These are phyloP conservation scores for Solanum lignicaule DNA, from an alignment of 257 asterid genomes.

Conservation along the genomic window DNA sequence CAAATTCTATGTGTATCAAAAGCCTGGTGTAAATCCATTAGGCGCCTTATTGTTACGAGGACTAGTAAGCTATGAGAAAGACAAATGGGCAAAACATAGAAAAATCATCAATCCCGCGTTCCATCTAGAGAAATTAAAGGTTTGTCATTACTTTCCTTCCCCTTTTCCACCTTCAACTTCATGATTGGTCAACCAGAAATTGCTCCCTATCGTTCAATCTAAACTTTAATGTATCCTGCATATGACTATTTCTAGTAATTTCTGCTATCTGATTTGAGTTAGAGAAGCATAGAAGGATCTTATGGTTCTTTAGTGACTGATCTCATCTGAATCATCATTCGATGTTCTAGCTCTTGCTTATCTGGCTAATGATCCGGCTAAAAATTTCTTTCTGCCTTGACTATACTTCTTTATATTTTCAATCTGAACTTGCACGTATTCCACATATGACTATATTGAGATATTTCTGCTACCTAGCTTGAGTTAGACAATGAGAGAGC, in stretches of 20 bases:
- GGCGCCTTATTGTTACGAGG: conserved; percentile 26
- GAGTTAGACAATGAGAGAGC: not conserved
- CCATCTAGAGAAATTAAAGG: not conserved
- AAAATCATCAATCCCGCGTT: conserved; percentile 21
- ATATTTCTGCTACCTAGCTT: no score
- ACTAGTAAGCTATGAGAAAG: conserved; percentile 17
- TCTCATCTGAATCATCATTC: not conserved
- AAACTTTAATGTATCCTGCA: not conserved
- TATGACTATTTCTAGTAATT: not conserved
- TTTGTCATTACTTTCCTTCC: not conserved
- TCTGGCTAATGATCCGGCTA: not conserved
- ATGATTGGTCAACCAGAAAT: not conserved
- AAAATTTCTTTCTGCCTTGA: not conserved
- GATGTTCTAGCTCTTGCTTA: not conserved
- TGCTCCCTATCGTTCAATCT: not conserved
- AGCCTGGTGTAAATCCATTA: conserved; percentile 28
- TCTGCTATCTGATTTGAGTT: not conserved
- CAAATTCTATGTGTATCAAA: conserved; percentile 18
- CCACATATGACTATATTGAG: no score
- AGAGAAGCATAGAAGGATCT: no score
- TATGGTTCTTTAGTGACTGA: not conserved
- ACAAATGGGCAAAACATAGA: conserved; percentile 53
- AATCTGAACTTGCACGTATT: no score
- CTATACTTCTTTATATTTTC: no score
- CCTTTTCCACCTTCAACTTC: not conserved